Base-by-base conservation (phyloP, 1,139 yeast genomes). In the Scheffersomyces lignicola region DNA sequence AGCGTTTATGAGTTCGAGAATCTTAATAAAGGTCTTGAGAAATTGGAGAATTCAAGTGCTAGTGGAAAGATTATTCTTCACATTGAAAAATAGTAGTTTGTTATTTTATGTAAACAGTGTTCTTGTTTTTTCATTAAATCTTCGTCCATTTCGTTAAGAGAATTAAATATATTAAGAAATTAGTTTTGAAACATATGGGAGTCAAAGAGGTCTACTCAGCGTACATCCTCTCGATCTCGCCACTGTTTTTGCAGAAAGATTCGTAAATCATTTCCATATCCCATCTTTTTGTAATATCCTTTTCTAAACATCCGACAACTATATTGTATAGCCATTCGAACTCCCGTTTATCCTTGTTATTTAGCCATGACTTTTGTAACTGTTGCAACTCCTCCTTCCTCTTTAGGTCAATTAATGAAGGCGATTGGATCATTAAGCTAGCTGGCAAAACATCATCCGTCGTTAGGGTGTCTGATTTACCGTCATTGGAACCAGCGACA, bases 21-120 rank as follows among this genome's bases (percentile, higher is more conserved):
- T 12, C 73, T 59, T 45, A 50, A 70, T 32, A 51, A 61, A 4
- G 92, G 87, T 0, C 51, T 73, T 35, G 71, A 72, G 5, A 64
- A 58, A 41, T 52, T 82, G 24, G 56, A 53, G 11, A 55, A 65
- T 12, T 73, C 76, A 37, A 65, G 57, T 34, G 80, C 83, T 3
- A 69, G 67, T 38, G 95, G 95, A 25, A 85, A 85, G 52, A 66
- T 84, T 27, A 70, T 84, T 6, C 43, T 77, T 22, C 52, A 54
- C 41, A 46, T 64, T 13, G 36, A 38, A 34, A 29, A 31, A 3
- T 36, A 38, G 13, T 31, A 34, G 35, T 13, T 28, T n/a, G n/a
- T n/a, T n/a, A n/a, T n/a, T n/a, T n/a, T n/a, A n/a, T n/a, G n/a
- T n/a, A n/a, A n/a, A n/a, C n/a, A n/a, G n/a, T n/a, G n/a, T n/a